Percentiles rank a stretch among this genome's conserved stretches.
Conservation (phyloP, 1,284 basidiomycete species). For the Rugosomyces carneus region DNA sequence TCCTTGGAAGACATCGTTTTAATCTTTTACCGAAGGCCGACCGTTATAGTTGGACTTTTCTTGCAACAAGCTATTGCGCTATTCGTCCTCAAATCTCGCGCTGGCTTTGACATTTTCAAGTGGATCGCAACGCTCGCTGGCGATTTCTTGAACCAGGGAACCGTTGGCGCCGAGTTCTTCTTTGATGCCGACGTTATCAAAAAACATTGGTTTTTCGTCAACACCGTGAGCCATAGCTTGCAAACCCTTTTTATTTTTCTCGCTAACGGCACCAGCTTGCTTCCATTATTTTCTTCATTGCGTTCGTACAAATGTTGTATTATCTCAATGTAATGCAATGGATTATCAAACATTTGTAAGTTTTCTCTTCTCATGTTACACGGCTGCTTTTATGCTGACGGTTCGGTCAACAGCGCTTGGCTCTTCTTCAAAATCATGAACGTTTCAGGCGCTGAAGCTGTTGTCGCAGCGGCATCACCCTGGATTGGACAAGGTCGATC, state of each 20-base stretch:
- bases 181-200: constrained; percentile 56
- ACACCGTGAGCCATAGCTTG: constrained; percentile 43
- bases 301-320: constrained; percentile 84
- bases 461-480: constrained; percentile 86
- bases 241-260: neutral
- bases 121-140: constrained; percentile 75
- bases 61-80: constrained; percentile 79
- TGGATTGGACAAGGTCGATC: constrained; percentile 71
- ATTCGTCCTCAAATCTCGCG: constrained; percentile 77
- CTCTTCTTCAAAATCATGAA: constrained; percentile 89
- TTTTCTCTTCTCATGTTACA: constrained; percentile 9
- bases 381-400: constrained; percentile 2
- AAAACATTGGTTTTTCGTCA: constrained; percentile 79
- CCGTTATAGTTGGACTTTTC: constrained; percentile 80
- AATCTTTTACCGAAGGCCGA: constrained; percentile 45
- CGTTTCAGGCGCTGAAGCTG: constrained; percentile 85
- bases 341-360: constrained; percentile 75
- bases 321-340: constrained; percentile 87
- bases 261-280: constrained; percentile 39
- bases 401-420: constrained; percentile 57
- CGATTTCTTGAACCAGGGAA: constrained; percentile 62
- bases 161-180: constrained; percentile 71
- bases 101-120: constrained; percentile 76
- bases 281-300: constrained; percentile 83
- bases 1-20: neutral